phyloP scores from a whole-genome alignment of 2,329 filamentous ascomycete species.

The Penicillium rolfsii region DNA sequence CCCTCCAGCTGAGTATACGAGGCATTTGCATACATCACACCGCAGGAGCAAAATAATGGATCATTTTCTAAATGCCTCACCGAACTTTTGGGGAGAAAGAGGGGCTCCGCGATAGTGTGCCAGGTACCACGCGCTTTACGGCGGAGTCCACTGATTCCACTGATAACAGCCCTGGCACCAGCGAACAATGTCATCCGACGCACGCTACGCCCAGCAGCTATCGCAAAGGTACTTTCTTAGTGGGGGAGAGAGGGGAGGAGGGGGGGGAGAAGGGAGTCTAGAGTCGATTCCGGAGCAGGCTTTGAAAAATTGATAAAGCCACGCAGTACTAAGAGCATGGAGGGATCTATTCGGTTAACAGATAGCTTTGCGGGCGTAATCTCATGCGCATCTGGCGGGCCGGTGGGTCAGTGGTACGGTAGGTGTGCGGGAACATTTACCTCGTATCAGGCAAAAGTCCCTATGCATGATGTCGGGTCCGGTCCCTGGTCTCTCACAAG shows the following conservation, averaged over 20 bases:
- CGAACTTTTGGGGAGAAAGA: constrained; percentile 16
- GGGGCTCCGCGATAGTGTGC: not conserved
- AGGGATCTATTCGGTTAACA: not conserved
- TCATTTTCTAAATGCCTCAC: constrained; percentile 23
- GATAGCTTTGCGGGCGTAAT: not conserved
- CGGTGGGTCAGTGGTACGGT: not conserved
- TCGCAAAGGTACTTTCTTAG: constrained; percentile 17
- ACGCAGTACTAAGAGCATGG: constrained; percentile 2
- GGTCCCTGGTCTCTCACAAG: not conserved
- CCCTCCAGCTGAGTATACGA: not conserved
- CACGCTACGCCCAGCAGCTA: constrained; percentile 7
- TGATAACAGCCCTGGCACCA: constrained; percentile 13
- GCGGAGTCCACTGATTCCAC: not conserved
- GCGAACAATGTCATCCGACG: constrained; percentile 14
- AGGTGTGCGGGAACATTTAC: not conserved
- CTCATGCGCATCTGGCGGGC: constrained; percentile 1
- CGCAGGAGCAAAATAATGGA: not conserved
- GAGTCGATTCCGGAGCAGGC: not conserved
- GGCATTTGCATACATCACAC: not conserved
- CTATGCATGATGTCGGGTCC: not conserved
- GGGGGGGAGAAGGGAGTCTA: too few species aligned
- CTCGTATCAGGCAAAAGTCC: constrained; percentile 5
- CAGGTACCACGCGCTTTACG: not conserved
- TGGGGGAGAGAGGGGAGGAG: not conserved
- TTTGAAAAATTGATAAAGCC: not conserved